Evolutionary conservation across 768 basidiomycete species (phyloP).

Genomic region (Auriculariales sp.): DNA sequence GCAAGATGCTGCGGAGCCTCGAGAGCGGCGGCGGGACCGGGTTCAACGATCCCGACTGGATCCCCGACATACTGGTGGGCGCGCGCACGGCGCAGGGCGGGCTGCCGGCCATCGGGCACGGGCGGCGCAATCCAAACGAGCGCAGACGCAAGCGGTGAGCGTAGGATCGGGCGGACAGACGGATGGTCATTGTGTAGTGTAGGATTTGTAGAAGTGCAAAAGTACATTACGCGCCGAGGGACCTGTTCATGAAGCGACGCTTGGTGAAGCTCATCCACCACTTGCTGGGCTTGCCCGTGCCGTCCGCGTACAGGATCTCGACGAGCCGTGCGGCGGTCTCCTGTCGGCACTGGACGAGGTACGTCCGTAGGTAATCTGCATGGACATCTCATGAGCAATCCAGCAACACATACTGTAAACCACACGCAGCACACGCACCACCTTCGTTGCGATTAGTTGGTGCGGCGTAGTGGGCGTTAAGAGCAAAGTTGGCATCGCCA

Average conservation of each 20-base stretch:
- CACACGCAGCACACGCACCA: constrained; percentile 33
- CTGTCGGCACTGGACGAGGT: constrained; percentile 85
- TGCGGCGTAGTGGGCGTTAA: constrained; percentile 83
- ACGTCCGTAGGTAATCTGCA: constrained; percentile 76
- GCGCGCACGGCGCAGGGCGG: constrained; percentile 57
- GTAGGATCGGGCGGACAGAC: not conserved
- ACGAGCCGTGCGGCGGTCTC: constrained; percentile 79
- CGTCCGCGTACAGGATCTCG: constrained; percentile 83
- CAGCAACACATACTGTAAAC: not conserved
- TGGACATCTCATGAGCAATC: not conserved
- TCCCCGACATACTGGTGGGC: constrained; percentile 61
- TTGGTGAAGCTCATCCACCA: constrained; percentile 99
- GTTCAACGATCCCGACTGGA: constrained; percentile 95
- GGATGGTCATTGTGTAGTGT: not conserved
- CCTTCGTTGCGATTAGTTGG: constrained; percentile 65
- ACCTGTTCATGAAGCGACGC: constrained; percentile 90
- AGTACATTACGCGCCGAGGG: constrained; percentile 41
- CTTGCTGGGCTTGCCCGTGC: constrained; percentile 89
- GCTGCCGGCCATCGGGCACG: constrained; percentile 77
- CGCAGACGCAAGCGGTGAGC: constrained; percentile 21
- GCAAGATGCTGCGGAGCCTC: constrained; percentile 49
- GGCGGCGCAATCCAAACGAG: constrained; percentile 84
- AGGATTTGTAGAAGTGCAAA: not conserved
- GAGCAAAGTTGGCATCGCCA: constrained; percentile 86
- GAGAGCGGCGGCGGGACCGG: constrained; percentile 30